Evolutionary conservation across 2,329 filamentous ascomycete genomes (phyloP), one percentile per base, ranked within the genome.

Genomic region (Epicoccum sorghinum): DNA sequence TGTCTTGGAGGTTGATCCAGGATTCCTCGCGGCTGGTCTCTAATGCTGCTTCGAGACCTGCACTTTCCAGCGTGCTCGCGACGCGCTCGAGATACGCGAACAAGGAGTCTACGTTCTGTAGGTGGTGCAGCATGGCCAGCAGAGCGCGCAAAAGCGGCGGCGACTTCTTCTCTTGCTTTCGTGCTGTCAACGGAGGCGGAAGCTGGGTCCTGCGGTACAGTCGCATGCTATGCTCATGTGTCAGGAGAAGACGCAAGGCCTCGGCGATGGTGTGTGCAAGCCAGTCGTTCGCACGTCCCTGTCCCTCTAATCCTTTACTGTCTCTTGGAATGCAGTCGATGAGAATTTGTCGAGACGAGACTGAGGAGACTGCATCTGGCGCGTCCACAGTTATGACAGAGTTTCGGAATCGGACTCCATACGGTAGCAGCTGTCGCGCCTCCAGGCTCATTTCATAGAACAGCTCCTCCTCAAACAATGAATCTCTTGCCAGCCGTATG

Each of bases 381-480:
- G 57, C 59, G 7, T 71, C 59, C 49, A 77, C 47, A 39, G 67
- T 57, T 37, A 82, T 76, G 23, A 71, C 66, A 2, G 74, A 71
- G 10, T 76, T 85, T 32, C 85, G 81, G 12, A 87, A 83, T 24
- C 82, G 83, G 10, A 97, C 87, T 8, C 88, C 85, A 56, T 90
- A 87, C 9, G 87, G 86, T 3, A 88, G 82, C 22, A 96, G 79
- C 0, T 82, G 82, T 13, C 92, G 88, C 0, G 89, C 87, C 75
- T 99, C 95, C 14, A 91, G 84, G 47, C 88, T 87, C 55, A 98
- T 80, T 75, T 99, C 95, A 64, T 96, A 87, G 83, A 92, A 97
- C 1, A 99, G 78, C 70, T 99, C 95, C 68, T 93, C 88, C 25
- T 90, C 86, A 65, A 90, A 92, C 18, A 93, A 81, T 44, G 89